Evolutionary conservation across 768 basidiomycete genomes (phyloP).

Genomic region (Panaeolus cyanescens): DNA sequence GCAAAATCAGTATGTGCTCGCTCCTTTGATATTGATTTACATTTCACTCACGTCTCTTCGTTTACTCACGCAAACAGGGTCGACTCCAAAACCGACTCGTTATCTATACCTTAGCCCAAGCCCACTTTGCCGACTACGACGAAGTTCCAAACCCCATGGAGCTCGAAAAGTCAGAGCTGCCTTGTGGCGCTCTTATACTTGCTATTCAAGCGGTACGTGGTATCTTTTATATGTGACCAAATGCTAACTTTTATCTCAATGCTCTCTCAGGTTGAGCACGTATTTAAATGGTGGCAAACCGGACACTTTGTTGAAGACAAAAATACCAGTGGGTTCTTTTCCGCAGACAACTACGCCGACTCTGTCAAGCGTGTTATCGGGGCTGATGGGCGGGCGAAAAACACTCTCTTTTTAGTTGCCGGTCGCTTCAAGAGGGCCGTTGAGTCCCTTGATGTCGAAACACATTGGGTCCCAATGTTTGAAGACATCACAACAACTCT

Average conservation of each 20-base stretch:
- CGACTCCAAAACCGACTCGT: conserved; percentile 15
- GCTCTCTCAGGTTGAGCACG: conserved; percentile 14
- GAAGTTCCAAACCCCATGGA: not conserved
- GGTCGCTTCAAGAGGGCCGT: not conserved
- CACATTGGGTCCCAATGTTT: not conserved
- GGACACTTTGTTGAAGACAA: not conserved
- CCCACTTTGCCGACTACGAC: conserved; percentile 17
- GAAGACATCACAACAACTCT: not conserved
- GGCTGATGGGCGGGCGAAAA: not conserved
- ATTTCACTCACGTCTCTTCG: not conserved
- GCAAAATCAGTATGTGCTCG: conserved; percentile 1
- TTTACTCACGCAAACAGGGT: conserved; percentile 9
- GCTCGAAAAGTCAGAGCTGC: conserved; percentile 6
- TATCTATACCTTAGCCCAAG: conserved; percentile 14
- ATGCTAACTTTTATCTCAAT: not conserved
- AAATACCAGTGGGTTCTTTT: conserved; percentile 7
- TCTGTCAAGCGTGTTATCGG: not conserved
- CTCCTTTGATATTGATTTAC: not conserved
- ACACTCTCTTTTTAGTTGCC: not conserved
- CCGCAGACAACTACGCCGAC: conserved; percentile 17
- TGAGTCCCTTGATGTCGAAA: not conserved
- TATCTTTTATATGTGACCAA: not conserved
- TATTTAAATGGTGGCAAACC: conserved; percentile 10
- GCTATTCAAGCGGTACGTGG: conserved; percentile 15
- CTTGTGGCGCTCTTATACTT: conserved; percentile 14